These are phyloP conservation scores for Nannochloropsis oceanica DNA, from an alignment of 108 stramenopile genomes.

Conservation along the genomic window DNA sequence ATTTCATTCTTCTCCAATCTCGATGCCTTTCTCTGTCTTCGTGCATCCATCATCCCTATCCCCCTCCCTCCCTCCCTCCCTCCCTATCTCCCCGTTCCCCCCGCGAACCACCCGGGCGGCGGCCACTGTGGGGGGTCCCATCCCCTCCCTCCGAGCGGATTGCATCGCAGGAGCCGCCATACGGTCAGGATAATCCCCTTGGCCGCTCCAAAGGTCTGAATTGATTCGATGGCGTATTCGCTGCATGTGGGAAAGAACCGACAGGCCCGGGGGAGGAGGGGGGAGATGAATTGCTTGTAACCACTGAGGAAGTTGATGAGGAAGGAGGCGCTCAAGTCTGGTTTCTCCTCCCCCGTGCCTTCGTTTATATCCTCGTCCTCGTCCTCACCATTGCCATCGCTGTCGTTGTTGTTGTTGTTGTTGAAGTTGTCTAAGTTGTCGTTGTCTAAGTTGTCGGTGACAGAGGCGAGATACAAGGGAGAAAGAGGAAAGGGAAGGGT, in stretches of 20 bases:
- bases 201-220: conserved; percentile 20
- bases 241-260: conserved; percentile 30
- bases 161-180: conserved; percentile 32
- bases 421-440: too few relatives aligned
- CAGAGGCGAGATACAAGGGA: too few relatives aligned
- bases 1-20: too few relatives aligned
- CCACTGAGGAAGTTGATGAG: background rate
- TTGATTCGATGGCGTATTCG: conserved; percentile 16
- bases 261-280: conserved; percentile 30
- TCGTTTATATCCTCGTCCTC: too few relatives aligned
- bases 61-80: background rate
- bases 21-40: too few relatives aligned
- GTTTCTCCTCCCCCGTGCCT: too few relatives aligned
- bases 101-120: conserved; percentile 29
- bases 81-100: background rate
- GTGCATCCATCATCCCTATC: too few relatives aligned
- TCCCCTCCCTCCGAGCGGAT: conserved; percentile 24
- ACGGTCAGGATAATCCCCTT: conserved; percentile 21
- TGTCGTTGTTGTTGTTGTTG: too few relatives aligned
- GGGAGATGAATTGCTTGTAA: conserved; percentile 27
- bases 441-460: too few relatives aligned
- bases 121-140: conserved; percentile 29
- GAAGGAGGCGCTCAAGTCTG: background rate
- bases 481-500: too few relatives aligned
- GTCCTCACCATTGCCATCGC: too few relatives aligned